These are phyloP conservation scores for Lecanicillium sp. DNA, from an alignment of 2,329 filamentous ascomycete species.

Conservation along the genomic window DNA sequence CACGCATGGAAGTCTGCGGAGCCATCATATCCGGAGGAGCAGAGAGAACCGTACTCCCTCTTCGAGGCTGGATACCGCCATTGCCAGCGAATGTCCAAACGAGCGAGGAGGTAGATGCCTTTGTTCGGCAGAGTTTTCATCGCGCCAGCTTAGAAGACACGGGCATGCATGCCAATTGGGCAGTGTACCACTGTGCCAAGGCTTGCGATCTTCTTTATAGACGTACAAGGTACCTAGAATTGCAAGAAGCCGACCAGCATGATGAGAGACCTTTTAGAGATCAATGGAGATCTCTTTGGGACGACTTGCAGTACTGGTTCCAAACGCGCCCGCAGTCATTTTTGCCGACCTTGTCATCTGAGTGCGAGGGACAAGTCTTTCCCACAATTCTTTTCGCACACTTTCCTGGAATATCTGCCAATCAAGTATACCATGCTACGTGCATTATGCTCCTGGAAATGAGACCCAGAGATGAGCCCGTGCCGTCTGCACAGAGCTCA, in stretches of 20 bases:
- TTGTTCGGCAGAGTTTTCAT: slow-evolving; percentile 16
- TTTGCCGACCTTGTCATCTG: slow-evolving; percentile 15
- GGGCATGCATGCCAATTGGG: slow-evolving; percentile 47
- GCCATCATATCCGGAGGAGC: slow-evolving; percentile 42
- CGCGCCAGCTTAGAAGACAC: slow-evolving; percentile 20
- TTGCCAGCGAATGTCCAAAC: slow-evolving; percentile 8
- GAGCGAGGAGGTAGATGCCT: slow-evolving; percentile 16
- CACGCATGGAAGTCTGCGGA: slow-evolving; percentile 47
- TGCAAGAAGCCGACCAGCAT: slow-evolving; percentile 30
- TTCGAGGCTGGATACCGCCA: slow-evolving; percentile 37
- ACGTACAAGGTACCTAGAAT: slow-evolving; percentile 26
- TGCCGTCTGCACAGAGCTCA: slow-evolving; percentile 14
- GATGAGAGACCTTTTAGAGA: slow-evolving; percentile 26
- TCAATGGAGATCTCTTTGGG: slow-evolving; percentile 36
- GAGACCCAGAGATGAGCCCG: slow-evolving; percentile 21
- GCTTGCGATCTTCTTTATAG: slow-evolving; percentile 35
- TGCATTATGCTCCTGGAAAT: slow-evolving; percentile 39
- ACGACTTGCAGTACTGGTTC: slow-evolving; percentile 38
- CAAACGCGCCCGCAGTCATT: slow-evolving; percentile 31
- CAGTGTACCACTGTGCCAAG: slow-evolving; percentile 43
- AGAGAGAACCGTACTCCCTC: slow-evolving; percentile 37
- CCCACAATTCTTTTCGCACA: slow-evolving; percentile 39
- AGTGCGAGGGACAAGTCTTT: slow-evolving; percentile 26
- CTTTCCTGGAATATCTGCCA: slow-evolving; percentile 41
- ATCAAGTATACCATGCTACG: slow-evolving; percentile 43